Base-by-base conservation (phyloP, 2,329 filamentous ascomycete genomes). In the Microcyclospora pomicola region DNA sequence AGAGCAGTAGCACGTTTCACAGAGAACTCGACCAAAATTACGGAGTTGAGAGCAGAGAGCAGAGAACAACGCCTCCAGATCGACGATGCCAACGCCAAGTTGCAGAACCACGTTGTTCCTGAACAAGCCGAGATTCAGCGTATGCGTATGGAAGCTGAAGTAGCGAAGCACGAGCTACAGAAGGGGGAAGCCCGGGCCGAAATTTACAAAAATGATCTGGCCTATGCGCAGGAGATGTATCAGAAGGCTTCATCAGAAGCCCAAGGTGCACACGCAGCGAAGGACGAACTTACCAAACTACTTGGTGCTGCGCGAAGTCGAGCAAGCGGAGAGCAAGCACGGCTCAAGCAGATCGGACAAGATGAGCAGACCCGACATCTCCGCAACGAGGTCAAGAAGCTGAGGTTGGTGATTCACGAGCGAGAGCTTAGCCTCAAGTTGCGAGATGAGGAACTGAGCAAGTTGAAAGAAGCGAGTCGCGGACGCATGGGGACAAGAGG, bases 151-250 rank as follows among this genome's bases (percentile, higher is more conserved):
- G 41, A 37, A 24, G 33, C 43, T n/a, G 45, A 49, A n/a, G 35
- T 49, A 30, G 45, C 44, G 2, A 37, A 48, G 15, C 33, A 34
- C 6, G 52, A 55, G 31, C 52, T 49, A 31, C 42, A 48, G 10
- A 50, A 53, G 31, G 44, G 55, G 5, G 46, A 54, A 9, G 51
- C 51, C 29, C 47, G 53, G 6, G 53, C 62, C 10, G 43, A 53
- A 27, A 55, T 47, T 11, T 44, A 55, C 1, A 58, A 69, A 19
- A 62, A 60, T 11, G 71, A 76, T 3, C 59, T 68, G 16, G 71
- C 75, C 2, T 82, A 76, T 48, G 60, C 67, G 10, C 68, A 72
- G 37, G 63, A 65, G 3, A 61, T 68, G 9, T 82, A 81, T 48
- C 77, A 80, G 47, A 63, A 69, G 15, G 68, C 71, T 1, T 73